Conservation (phyloP, 805 yeast genomes). For the Debaryomyces prosopidis region DNA sequence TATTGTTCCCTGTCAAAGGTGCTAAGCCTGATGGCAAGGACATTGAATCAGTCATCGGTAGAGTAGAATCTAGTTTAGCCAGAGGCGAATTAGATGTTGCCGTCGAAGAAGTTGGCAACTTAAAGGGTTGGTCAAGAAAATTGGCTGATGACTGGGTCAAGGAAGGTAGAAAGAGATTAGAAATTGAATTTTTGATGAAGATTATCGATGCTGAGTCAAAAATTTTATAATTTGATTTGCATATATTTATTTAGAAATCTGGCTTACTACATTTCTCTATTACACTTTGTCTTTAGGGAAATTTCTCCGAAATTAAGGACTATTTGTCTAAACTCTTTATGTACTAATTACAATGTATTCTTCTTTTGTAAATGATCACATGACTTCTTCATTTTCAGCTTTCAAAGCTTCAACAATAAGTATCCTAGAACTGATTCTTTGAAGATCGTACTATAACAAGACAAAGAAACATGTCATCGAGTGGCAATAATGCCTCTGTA, state of each 20-base stretch:
- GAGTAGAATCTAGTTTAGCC: slow-evolving; percentile 73
- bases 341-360: not conserved
- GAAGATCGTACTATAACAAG: not conserved
- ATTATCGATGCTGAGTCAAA: slow-evolving; percentile 66
- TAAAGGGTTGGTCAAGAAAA: slow-evolving; percentile 91
- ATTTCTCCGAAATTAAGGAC: not conserved
- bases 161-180: slow-evolving; percentile 87
- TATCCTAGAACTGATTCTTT: not conserved
- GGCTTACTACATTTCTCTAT: not conserved
- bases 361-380: not conserved
- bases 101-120: slow-evolving; percentile 84
- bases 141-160: slow-evolving; percentile 89
- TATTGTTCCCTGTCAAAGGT: slow-evolving; percentile 78
- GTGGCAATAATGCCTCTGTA: slow-evolving; percentile 19
- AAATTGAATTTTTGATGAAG: slow-evolving; percentile 76
- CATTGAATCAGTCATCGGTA: slow-evolving; percentile 83
- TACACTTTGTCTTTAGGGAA: not conserved
- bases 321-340: not conserved
- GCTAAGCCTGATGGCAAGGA: slow-evolving; percentile 73
- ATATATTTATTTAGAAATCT: not conserved
- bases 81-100: slow-evolving; percentile 83
- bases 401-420: not conserved
- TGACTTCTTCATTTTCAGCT: not conserved
- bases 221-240: slow-evolving; percentile 23
- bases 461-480: slow-evolving; percentile 18